Base-by-base conservation (phyloP, 169 alveolate species). In the Plasmodium adleri region DNA sequence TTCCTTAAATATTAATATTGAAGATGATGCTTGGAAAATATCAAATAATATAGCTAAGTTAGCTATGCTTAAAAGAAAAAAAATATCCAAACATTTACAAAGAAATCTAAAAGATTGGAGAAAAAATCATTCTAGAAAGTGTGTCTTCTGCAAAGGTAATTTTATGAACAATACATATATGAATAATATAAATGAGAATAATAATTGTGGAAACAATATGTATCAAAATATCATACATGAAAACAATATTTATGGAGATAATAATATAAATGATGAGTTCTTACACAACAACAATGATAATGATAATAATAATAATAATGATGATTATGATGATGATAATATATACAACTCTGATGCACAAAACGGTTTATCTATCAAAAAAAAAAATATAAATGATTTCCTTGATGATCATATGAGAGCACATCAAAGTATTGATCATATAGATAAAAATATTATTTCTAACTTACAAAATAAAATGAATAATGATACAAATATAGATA, bases 61-160 rank as follows among this genome's bases (percentile, higher is more conserved):
- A 47, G 95, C 95, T 10, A 92, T 92, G 92, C 85, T 78, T 28
- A 83, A 92, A 62, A 75, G 93, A 74, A 72, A 54, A 54, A 88
- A 92, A 74, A 92, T 88, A 15, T 32, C 88, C 20, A 88, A 75
- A 9, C 62, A 67, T 66, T 86, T 88, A 45, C 90, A 67, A 12
- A 92, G 62, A 17, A 91, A 83, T 50, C 22, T 92, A 49, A 92
- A 92, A 62, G 54, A 72, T 52, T 92, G 95, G 95, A 68, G 95
- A 15, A 87, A 83, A 54, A 72, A 88, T 47, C 95, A 92, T 58
- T 85, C 93, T 10, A 58, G 95, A 54, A 58, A 63, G 26, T 92
- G 95, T 49, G 62, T 72, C 32, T 92, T 76, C 49, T 92, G 95
- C 62, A 92, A 92, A 56, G 93, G 95, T 52, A 52, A n/a, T 52